Base-by-base conservation (phyloP, 176 grass and related monocot genomes). In the Areca catechu region DNA sequence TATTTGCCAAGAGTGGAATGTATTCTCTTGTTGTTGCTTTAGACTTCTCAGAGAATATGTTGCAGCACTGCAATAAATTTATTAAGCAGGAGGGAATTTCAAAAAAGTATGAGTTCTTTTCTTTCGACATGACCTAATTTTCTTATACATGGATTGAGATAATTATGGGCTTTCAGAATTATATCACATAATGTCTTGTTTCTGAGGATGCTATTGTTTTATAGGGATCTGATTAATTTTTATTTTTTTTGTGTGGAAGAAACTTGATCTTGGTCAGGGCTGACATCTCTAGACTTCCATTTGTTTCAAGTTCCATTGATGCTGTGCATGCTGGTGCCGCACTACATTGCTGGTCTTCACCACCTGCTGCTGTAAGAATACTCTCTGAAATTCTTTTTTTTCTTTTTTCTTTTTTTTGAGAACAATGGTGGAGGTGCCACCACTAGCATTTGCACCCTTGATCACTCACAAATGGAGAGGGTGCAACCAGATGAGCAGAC, bases 1-100 rank as follows among this genome's bases (percentile, higher is more conserved):
- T 82, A 54, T 96, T 96, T 75, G 86, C 83, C 62, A 90, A 82
- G 65, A 87, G 86, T 79, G 82, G 77, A 37, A 58, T 80, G 71
- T 96, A 90, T 75, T 90, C 91, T 62, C 53, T 75, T 37, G 91
- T 96, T 55, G 76, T 96, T 28, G 91, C 80, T 71, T 54, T 96
- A 65, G 91, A 96, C 65, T 96, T 96, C 57, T 96, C 91, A 18
- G 86, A 96, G 80, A 96, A 96, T 78, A 96, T 96, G 91, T 86
- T 96, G 67, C 80, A 80, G 7, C 91, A 96, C 23, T 96, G 80
- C 64, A 87, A 96, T 66, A 86, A 90, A 19, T 96, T 90, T 71
- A 90, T 83, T 50, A 90, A 82, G 37, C 68, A 90, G 77, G 86
- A 96, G 27, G 27, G 27, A 29, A 29, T 29, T 29, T 29, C 27